Percentiles rank a stretch among this genome's conserved stretches.
Conservation (phyloP, 2,329 filamentous ascomycete species). For the Orbilia oligospora region DNA sequence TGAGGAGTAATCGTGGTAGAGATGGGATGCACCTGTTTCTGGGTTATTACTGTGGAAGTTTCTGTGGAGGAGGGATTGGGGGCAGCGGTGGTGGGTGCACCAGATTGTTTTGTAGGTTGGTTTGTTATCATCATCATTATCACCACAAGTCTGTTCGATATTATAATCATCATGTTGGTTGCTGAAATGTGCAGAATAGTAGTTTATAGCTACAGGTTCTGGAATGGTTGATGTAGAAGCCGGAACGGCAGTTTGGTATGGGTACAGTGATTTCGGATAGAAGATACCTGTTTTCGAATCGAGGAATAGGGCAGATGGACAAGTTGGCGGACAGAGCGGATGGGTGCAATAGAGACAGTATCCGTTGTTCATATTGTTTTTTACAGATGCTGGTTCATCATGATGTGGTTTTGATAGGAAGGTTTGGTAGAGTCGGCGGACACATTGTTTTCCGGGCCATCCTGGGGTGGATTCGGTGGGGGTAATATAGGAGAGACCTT, state of each 20-base stretch:
- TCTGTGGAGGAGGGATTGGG: background rate
- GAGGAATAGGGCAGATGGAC: constrained; percentile 26
- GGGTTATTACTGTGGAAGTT: background rate
- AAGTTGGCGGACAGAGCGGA: constrained; percentile 20
- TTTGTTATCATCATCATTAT: no score
- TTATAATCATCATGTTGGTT: no score
- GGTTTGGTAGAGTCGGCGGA: background rate
- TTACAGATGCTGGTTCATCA: no score
- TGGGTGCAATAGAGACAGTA: constrained; percentile 16
- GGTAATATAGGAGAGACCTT: background rate
- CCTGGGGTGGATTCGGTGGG: no score
- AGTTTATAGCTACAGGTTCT: background rate
- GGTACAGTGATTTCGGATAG: constrained; percentile 17
- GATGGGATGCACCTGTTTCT: background rate
- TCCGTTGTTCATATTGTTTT: background rate
- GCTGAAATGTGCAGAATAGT: background rate
- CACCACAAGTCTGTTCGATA: no score
- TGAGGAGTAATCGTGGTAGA: background rate
- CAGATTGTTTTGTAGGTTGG: constrained; percentile 28
- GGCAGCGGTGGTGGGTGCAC: constrained; percentile 31
- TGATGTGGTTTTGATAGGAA: background rate
- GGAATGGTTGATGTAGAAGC: background rate
- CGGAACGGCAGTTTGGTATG: background rate
- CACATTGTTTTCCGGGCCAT: background rate
- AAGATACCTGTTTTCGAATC: constrained; percentile 32